A percentile compares a stretch with the other conserved stretches of the same genome.
Conservation (phyloP, 2,329 filamentous ascomycete genomes). For the Pseudocercospora ulei region DNA sequence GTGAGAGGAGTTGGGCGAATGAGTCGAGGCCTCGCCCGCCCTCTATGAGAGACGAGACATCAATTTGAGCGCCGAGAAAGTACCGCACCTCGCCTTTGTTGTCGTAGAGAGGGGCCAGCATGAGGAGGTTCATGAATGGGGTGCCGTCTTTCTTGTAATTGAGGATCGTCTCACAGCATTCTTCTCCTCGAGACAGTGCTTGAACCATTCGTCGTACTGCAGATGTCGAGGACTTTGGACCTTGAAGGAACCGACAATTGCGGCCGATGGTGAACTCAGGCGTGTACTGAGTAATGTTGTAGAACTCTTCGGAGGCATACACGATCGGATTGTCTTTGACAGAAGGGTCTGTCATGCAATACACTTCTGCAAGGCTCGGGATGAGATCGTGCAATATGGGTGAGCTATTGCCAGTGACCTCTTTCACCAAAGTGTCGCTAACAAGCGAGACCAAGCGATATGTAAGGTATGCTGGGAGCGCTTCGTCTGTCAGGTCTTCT, state of each 20-base stretch:
- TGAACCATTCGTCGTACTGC: conserved; percentile 34
- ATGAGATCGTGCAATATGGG: conserved; percentile 38
- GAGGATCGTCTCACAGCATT: conserved; percentile 39
- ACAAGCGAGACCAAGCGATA: conserved; percentile 36
- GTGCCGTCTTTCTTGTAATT: conserved; percentile 39
- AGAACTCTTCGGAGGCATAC: conserved; percentile 42
- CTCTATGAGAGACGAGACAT: conserved; percentile 35
- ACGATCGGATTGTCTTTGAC: conserved; percentile 40
- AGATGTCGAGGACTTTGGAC: conserved; percentile 34
- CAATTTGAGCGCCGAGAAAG: conserved; percentile 37
- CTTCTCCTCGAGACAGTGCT: conserved; percentile 35
- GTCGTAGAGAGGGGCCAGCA: conserved; percentile 38
- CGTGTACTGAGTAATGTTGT: conserved; percentile 38
- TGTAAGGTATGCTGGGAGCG: conserved; percentile 39
- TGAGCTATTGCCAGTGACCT: conserved; percentile 38
- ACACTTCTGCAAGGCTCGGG: conserved; percentile 39
- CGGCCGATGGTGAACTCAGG: conserved; percentile 39
- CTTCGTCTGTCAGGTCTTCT: conserved; percentile 36
- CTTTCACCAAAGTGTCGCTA: conserved; percentile 39
- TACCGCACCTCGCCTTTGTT: conserved; percentile 37
- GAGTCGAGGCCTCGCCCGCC: conserved; percentile 34
- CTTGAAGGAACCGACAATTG: conserved; percentile 42
- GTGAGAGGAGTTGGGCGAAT: conserved; percentile 32
- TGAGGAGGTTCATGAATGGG: conserved; percentile 38
- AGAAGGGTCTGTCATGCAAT: conserved; percentile 40